These are phyloP conservation scores for Phlegmacium glaucopus DNA, from an alignment of 768 basidiomycete species.

Conservation along the genomic window DNA sequence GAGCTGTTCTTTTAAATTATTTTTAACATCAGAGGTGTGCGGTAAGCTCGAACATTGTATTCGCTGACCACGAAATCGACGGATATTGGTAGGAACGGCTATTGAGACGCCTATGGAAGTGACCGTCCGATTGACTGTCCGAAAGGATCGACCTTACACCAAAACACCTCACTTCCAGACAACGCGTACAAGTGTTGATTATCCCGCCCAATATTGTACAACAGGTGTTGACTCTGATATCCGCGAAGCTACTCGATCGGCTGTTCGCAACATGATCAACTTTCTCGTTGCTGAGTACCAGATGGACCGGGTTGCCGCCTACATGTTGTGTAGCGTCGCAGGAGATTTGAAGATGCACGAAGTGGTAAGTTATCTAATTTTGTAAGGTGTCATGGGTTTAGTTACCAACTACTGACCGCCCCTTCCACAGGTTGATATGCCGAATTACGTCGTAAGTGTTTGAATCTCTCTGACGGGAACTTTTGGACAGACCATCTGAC, in stretches of 20 bases:
- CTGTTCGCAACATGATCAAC: conserved; percentile 56
- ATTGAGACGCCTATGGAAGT: conserved; percentile 68
- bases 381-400: no score
- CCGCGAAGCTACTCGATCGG: conserved; percentile 50
- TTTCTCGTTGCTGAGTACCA: conserved; percentile 43
- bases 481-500: no score
- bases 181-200: conserved; percentile 18
- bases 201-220: conserved; percentile 46
- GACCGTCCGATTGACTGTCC: conserved; percentile 49
- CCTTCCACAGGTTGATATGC: conserved; percentile 53
- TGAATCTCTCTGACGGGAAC: no score
- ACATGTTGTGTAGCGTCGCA: conserved; percentile 60
- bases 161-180: conserved; percentile 56
- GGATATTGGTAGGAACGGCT: conserved; percentile 43
- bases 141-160: conserved; percentile 54
- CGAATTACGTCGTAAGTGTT: conserved; percentile 53
- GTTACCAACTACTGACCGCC: not conserved
- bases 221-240: conserved; percentile 57
- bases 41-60: conserved; percentile 35
- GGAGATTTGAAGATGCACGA: conserved; percentile 61
- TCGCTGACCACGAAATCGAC: not conserved
- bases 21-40: conserved; percentile 46
- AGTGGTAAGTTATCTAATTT: conserved; percentile 38
- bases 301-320: conserved; percentile 46
- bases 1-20: not conserved